A percentile compares a stretch with the other conserved stretches of the same genome.
phyloP scores from a whole-genome alignment of 257 asterid species.

The Henckelia pumila region DNA sequence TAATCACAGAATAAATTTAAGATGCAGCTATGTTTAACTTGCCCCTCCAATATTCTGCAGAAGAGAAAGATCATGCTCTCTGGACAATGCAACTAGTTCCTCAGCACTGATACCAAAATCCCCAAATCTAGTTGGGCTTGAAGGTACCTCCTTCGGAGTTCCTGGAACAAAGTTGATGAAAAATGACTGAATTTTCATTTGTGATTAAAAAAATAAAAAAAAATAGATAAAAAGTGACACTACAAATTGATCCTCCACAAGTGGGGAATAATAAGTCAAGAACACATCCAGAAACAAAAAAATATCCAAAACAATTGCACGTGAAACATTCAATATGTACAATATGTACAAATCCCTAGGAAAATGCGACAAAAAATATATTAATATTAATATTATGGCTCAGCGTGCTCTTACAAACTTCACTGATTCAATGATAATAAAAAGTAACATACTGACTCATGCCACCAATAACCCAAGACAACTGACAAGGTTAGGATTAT shows the following conservation, averaged over 20 bases:
- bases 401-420: conserved; percentile 14
- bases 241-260: conserved; percentile 11
- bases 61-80: conserved; percentile 54
- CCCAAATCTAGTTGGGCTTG: conserved; percentile 43
- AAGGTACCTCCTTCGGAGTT: conserved; percentile 37
- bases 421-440: background rate
- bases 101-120: conserved; percentile 75
- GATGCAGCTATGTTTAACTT: conserved; percentile 38
- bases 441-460: background rate
- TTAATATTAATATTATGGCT: background rate
- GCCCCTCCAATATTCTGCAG: conserved; percentile 85
- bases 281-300: conserved; percentile 1
- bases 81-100: conserved; percentile 62
- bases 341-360: conserved; percentile 10
- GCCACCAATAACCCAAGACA: conserved; percentile 4
- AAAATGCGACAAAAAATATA: background rate
- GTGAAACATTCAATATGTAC: conserved; percentile 1
- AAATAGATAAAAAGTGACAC: background rate
- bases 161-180: conserved; percentile 40
- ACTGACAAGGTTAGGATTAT: conserved; percentile 12
- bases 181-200: conserved; percentile 8
- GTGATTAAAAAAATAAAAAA: too few species aligned
- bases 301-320: background rate
- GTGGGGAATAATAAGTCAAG: background rate
- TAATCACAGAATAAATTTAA: background rate